Evolutionary conservation across 371 early-diverging fungal species (phyloP).

Genomic region (Mortierella sp.): DNA sequence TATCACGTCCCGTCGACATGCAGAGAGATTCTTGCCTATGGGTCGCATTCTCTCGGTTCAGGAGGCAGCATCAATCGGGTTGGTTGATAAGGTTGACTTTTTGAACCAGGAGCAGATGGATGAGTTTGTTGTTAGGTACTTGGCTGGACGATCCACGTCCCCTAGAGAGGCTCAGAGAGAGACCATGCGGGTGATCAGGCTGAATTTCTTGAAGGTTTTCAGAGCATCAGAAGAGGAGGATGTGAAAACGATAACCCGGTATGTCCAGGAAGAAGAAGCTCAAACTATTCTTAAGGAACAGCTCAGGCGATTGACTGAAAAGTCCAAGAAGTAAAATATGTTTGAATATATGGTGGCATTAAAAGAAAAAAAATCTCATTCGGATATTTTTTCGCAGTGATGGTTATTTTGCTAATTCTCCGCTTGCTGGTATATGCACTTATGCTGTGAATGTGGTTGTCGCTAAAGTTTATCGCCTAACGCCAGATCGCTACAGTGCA

Average conservation of each 20-base stretch:
- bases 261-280: slow-evolving; percentile 40
- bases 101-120: slow-evolving; percentile 46
- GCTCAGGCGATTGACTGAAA: slow-evolving; percentile 28
- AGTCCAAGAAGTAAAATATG: slow-evolving; percentile 23
- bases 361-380: no score
- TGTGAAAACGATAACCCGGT: slow-evolving; percentile 31
- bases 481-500: no score
- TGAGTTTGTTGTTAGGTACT: slow-evolving; percentile 37
- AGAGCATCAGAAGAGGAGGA: slow-evolving; percentile 37
- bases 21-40: slow-evolving; percentile 44
- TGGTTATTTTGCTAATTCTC: no score
- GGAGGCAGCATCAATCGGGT: slow-evolving; percentile 24
- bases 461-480: no score
- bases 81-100: slow-evolving; percentile 47
- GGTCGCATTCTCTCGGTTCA: slow-evolving; percentile 38
- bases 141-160: slow-evolving; percentile 22
- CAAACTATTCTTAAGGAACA: slow-evolving; percentile 39
- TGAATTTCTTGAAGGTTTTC: slow-evolving; percentile 35
- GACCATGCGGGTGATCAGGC: slow-evolving; percentile 46
- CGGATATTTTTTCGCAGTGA: no score
- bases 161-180: slow-evolving; percentile 39
- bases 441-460: no score
- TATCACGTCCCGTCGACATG: slow-evolving; percentile 43
- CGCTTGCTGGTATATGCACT: no score
- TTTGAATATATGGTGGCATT: not conserved